Conservation (phyloP, 2,329 filamentous ascomycete species). For the Thelonectria blattea region DNA sequence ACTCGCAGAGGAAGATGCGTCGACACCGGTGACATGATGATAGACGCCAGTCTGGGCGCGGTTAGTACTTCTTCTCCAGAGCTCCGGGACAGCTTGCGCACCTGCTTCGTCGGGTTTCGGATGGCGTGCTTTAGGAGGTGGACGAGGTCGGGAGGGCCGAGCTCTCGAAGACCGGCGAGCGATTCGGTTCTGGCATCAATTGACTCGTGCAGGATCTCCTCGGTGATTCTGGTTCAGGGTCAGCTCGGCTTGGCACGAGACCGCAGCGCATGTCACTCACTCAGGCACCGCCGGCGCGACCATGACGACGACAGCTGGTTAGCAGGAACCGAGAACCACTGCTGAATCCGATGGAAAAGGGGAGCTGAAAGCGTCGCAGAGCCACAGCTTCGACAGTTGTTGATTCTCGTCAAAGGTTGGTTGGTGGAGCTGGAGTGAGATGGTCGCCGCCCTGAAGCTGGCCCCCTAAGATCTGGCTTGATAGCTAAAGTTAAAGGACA, state of each 20-base stretch:
- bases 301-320: conserved; percentile 56
- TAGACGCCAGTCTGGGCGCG: conserved; percentile 79
- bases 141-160: conserved; percentile 94
- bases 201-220: conserved; percentile 89
- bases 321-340: conserved; percentile 2
- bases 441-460: conserved; percentile 29
- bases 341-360: conserved; percentile 2
- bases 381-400: conserved; percentile 13
- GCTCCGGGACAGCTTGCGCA: conserved; percentile 38
- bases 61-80: conserved; percentile 31
- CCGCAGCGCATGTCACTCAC: conserved; percentile 52
- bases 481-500: conserved; percentile 36
- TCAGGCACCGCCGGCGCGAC: conserved; percentile 78
- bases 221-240: conserved; percentile 73
- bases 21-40: conserved; percentile 96
- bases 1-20: conserved; percentile 96
- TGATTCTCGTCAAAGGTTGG: conserved; percentile 20
- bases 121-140: conserved; percentile 83
- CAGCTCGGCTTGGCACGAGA: conserved; percentile 27
- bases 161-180: conserved; percentile 82
- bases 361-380: conserved; percentile 4
- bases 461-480: conserved; percentile 41
- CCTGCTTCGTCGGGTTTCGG: conserved; percentile 63
- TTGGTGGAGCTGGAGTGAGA: conserved; percentile 31
- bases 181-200: conserved; percentile 93